Evolutionary conservation across 768 basidiomycete genomes (phyloP), one percentile per base, ranked within the genome.

Genomic region (Podaxis carcinomalis): DNA sequence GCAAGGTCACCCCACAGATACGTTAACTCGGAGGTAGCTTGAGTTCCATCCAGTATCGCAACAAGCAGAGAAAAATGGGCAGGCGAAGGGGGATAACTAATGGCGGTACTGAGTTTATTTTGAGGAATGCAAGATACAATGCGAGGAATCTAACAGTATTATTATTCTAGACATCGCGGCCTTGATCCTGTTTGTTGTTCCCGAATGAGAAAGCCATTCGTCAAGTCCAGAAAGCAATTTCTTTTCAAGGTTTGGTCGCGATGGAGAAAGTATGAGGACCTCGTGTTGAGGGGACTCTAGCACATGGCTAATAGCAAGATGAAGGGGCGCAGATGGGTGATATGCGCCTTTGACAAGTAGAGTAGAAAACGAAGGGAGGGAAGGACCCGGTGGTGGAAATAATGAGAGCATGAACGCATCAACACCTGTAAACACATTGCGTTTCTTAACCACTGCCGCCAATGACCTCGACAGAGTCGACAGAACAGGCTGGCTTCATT

Each of bases 241-340:
- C 0, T 71, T 58, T 10, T 73, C 67, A 59, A 88, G 72, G 13
- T 67, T 64, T n/a, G 74, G 62, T 50, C 81, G 82, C 7, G 82
- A 84, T 0, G 87, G 81, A 19, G 84, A 75, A 28, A 90, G 65
- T 54, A 90, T 68, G 19, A 91, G 77, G 72, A 49, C 72, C 70
- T 16, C 68, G 35, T 63, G 65, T 10, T 73, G 67, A 21, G 77
- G 70, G 7, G 67, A 67, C 57, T 73, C 69, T 10, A 71, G 63
- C 4, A 76, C 62, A 62, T 77, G 74, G 0, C 89, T 88, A 28
- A 89, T 70, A 40, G 82, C 79, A 37, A 92, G 75, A 63, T 89
- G 85, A 51, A 93, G 74, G 3, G 89, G 89, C 4, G 89, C 86
- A 3, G 91, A 87, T 19, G 87, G 72, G 54, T 83, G 85, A 68